Base-by-base conservation (phyloP, 768 basidiomycete genomes). In the Suillus subluteus region DNA sequence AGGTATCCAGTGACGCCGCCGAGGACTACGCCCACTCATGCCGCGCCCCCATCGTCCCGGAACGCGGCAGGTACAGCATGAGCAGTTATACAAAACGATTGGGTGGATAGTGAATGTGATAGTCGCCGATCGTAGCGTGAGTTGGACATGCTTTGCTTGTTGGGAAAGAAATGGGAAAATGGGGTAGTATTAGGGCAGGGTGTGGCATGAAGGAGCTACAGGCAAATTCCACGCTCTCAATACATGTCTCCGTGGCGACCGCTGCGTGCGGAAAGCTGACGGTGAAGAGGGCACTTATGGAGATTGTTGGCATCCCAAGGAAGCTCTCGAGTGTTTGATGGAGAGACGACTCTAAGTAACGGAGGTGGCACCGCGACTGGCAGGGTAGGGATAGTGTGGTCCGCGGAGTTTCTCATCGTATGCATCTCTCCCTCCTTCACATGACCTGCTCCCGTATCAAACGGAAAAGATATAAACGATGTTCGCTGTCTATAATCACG, bases 1-100 rank as follows among this genome's bases (percentile, higher is more conserved):
- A 78, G 73, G 23, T 64, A 81, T 74, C 83, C 64, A 11, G 69
- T 15, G 21, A 62, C 62, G 26, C 55, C 37, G 52, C 64, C 65
- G 32, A 43, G 40, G 37, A 52, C n/a, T 15, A 9, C 21, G 16
- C 4, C 58, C 55, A 32, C 52, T n/a, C 38, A 30, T 63, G 43
- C 13, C 26, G 23, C 58, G 26, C 26, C 38, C 23, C 38, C 58
- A 9, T 11, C 40, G 9, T 59, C 40, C 18, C 40, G 58, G 30
- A 30, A 41, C 18, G 59, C 30, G 58, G 40, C 41, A 43, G 40
- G 58, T n/a, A 43, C 59, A 32, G 18, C 41, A 30, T 32, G 41
- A 30, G 18, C 26, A 61, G 40, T 61, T 18, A 32, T 61, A 61
- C 59, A 61, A 43, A 61, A 18, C 18, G 59, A 61, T 61, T 61